These are phyloP conservation scores for Elaphomyces granulatus DNA, from an alignment of 495 filamentous ascomycete species.

Conservation along the genomic window DNA sequence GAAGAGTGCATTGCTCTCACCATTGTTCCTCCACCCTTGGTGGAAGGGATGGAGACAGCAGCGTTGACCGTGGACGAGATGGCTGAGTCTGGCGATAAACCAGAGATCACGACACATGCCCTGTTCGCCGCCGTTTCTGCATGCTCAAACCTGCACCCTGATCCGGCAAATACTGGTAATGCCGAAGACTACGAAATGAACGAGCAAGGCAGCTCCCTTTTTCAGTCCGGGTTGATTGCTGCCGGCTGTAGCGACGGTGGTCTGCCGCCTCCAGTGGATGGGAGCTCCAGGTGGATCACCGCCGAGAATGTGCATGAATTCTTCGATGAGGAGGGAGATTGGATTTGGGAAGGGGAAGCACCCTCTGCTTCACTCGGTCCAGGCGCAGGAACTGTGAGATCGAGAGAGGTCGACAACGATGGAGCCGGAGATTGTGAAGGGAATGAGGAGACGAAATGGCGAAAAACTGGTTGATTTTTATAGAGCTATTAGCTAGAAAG, in stretches of 20 bases:
- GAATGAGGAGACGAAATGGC: slow-evolving; percentile 46
- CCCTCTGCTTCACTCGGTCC: slow-evolving; percentile 30
- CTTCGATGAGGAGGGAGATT: slow-evolving; percentile 51
- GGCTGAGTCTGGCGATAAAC: slow-evolving; percentile 17
- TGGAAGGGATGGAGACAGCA: slow-evolving; percentile 4
- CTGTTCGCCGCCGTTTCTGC: slow-evolving; percentile 71
- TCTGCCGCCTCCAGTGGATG: slow-evolving; percentile 62
- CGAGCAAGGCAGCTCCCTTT: slow-evolving; percentile 6
- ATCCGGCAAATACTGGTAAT: slow-evolving; percentile 36
- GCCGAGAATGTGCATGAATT: slow-evolving; percentile 84
- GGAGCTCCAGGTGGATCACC: slow-evolving; percentile 90
- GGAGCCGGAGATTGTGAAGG: slow-evolving; percentile 18
- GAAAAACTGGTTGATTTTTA: slow-evolving; percentile 36
- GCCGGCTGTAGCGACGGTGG: slow-evolving; percentile 31
- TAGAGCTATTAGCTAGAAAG: too few species aligned
- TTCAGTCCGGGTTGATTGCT: slow-evolving; percentile 17
- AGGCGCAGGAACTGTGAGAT: slow-evolving; percentile 42
- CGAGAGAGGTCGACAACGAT: slow-evolving; percentile 27
- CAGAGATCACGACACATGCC: slow-evolving; percentile 27
- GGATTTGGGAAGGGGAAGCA: slow-evolving; percentile 31
- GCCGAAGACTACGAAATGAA: slow-evolving; percentile 13
- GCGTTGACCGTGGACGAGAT: slow-evolving; percentile 11
- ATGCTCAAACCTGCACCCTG: slow-evolving; percentile 83
- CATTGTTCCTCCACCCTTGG: slow-evolving; percentile 39
- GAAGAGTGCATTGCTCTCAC: slow-evolving; percentile 58